Base-by-base conservation (phyloP, 1,284 basidiomycete genomes). In the Tilletia indica region DNA sequence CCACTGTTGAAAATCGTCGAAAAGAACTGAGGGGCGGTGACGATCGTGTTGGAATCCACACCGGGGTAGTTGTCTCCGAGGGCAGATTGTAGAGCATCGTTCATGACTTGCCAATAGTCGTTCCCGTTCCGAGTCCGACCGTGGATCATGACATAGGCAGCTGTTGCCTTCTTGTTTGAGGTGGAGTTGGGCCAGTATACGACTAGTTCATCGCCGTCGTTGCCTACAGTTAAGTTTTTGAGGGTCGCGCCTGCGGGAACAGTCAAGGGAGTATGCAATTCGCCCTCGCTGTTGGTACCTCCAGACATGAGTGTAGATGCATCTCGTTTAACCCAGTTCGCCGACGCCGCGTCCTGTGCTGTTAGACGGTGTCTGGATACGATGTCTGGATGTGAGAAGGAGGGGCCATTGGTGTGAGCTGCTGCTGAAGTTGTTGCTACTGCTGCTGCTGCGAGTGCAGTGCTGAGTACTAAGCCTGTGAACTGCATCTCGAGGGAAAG, bases 281-380 rank as follows among this genome's bases (percentile, higher is more conserved):
- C 66, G 64, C 74, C 68, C 21, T 77, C 78, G 4, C 75, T 58
- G 14, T 68, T 47, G 11, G 36, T 68, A 3, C 54, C 70, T 34
- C 34, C 51, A 21, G 73, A 71, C 69, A 73, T 74, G 34, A 68
- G 31, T 19, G 77, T 78, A 0, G 75, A 76, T 0, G 77, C 77
- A 71, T 78, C 77, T 49, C 77, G 77, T 9, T 8, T 14, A 1
- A 9, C 9, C 42, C 42, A 45, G 14, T 45, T 14, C 6, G 42
- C 42, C 25, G 25, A 31, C 25, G 25, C 25, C 25, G 25, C 25
- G 25, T 31, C 25, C 25, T 31, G 25, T 31, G 25, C 25, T 31
- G 25, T 31, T 31, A 31, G 25, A 31, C 25, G 25, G 42, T 9
- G 42, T 3, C 42, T 14, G 42, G 42, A 45, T 1, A 45, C 42